Conservation (phyloP, 371 early-diverging fungal genomes). For the Capillidium rhysosporum region DNA sequence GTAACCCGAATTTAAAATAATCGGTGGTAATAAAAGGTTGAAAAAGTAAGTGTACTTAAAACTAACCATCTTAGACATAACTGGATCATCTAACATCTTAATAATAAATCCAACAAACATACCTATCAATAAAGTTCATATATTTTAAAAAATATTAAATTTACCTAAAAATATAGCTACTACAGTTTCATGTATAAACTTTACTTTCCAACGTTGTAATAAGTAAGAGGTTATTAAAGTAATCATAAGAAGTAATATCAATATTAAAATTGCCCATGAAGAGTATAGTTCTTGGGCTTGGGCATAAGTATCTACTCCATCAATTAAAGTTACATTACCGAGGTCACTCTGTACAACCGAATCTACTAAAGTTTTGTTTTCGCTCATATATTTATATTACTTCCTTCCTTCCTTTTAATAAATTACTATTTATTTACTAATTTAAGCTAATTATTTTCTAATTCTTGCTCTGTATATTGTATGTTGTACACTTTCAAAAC, state of each 20-base stretch:
- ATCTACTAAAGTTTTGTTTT: no score
- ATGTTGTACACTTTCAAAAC: no score
- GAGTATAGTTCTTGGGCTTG: slow-evolving; percentile 55
- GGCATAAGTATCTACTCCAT: slow-evolving; percentile 8
- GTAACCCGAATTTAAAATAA: slow-evolving; percentile 87
- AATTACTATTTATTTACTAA: no score
- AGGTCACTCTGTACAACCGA: no score
- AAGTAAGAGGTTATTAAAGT: slow-evolving; percentile 70
- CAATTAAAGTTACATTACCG: background rate
- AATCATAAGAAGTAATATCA: slow-evolving; percentile 56
- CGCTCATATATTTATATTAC: no score
- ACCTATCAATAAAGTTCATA: slow-evolving; percentile 17
- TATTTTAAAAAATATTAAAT: no score
- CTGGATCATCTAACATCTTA: slow-evolving; percentile 40
- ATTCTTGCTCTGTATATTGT: no score
- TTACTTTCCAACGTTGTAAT: slow-evolving; percentile 61
- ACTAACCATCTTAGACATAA: slow-evolving; percentile 63
- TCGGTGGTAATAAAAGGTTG: slow-evolving; percentile 86
- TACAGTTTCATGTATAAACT: slow-evolving; percentile 79
- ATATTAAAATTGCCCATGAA: slow-evolving; percentile 68
- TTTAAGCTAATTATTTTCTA: no score
- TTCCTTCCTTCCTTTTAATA: no score
- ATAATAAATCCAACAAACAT: slow-evolving; percentile 74
- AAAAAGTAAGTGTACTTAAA: slow-evolving; percentile 85
- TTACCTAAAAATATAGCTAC: slow-evolving; percentile 70